Base-by-base conservation (phyloP, 2,329 filamentous ascomycete species). In the Diaporthe sp. region DNA sequence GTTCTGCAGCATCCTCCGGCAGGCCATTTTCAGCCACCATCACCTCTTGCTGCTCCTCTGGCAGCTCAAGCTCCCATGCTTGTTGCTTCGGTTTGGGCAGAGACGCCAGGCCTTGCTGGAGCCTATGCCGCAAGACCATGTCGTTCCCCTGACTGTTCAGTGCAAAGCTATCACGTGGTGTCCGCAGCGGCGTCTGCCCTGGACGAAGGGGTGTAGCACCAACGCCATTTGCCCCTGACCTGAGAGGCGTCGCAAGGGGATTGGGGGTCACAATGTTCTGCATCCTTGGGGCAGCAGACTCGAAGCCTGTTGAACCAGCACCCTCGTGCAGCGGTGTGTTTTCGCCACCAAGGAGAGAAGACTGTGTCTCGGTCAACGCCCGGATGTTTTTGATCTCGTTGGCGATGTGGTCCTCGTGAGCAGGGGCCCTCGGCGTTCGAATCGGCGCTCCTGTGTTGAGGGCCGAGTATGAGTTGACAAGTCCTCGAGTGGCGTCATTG, bases 311-410 rank as follows among this genome's bases (percentile, higher is more conserved):
- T 15, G 96, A 97, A 4, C 91, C 92, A 60, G 89, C 86, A 8
- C 95, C 95, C 81, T 98, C 94, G 75, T 95, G 91, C 15, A 99
- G 88, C 58, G 95, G 94, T 0, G 95, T 96, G 80, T 98, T 98
- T 79, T 99, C 97, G 20, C 96, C 97, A 77, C 97, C 97, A 0
- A 99, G 88, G 12, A 99, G 87, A 13, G 95, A 98, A 28, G 97
- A 98, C 80, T 98, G 94, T 0, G 96, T 98, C 82, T 98, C 94
- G 0, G 95, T 98, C 70, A 98, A 87, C 10, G 97, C 95, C 78
- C 94, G 92, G 65, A 98, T 98, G 82, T 99, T 98, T 75, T 93
- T 92, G 77, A 98, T 96, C 84, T 99, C 97, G 83, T 98, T 99
- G 78, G 96, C 95, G 76, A 99, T 97, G 79, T 95, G 93, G 81